phyloP scores from a whole-genome alignment of 2,329 filamentous ascomycete species.

The Xylaria hypoxylon region DNA sequence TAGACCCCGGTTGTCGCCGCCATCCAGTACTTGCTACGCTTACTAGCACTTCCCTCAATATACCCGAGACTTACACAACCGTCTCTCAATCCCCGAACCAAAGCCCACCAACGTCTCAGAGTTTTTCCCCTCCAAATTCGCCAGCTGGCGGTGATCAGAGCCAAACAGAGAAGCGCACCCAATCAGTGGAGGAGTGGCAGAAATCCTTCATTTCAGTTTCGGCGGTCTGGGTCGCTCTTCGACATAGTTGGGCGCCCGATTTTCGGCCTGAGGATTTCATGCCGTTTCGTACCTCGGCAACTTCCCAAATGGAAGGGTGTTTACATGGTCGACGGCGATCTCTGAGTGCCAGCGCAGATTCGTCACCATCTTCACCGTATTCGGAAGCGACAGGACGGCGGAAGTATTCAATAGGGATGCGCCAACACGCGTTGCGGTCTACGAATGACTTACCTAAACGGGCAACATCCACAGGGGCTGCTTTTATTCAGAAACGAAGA shows the following conservation, averaged over 20 bases:
- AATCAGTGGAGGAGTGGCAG: constrained; percentile 57
- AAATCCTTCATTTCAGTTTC: constrained; percentile 64
- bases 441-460: constrained; percentile 52
- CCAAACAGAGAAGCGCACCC: constrained; percentile 50
- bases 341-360: constrained; percentile 38
- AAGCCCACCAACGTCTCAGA: constrained; percentile 59
- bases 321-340: constrained; percentile 40
- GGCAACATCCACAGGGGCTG: constrained; percentile 60
- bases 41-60: constrained; percentile 71
- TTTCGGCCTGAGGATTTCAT: constrained; percentile 50
- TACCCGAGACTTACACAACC: constrained; percentile 75
- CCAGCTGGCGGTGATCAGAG: constrained; percentile 33
- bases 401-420: constrained; percentile 35
- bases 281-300: constrained; percentile 33
- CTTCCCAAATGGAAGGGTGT: constrained; percentile 24
- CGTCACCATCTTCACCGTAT: constrained; percentile 26
- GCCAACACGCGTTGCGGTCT: constrained; percentile 37
- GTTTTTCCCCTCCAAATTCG: constrained; percentile 41
- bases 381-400: constrained; percentile 32
- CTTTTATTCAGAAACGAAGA: constrained; percentile 58
- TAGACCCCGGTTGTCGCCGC: constrained; percentile 74
- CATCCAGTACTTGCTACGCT: constrained; percentile 81
- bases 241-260: constrained; percentile 57
- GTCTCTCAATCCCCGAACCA: constrained; percentile 63
- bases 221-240: constrained; percentile 63